Conservation (phyloP, 345 rosid species). For the Jatropha curcas region DNA sequence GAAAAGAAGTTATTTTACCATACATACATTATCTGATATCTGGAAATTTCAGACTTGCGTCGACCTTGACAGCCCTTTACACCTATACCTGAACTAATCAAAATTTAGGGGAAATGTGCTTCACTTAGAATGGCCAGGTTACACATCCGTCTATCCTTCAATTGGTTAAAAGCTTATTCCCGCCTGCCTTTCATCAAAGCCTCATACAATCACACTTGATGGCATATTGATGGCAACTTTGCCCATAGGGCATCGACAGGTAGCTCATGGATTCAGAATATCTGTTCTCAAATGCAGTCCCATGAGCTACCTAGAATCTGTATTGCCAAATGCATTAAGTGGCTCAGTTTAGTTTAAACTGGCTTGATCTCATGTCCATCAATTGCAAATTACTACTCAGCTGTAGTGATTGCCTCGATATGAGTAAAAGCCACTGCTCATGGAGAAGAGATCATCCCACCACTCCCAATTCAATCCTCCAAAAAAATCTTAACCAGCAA, state of each 20-base stretch:
- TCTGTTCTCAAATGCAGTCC: background rate
- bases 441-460: slow-evolving; percentile 8
- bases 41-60: slow-evolving; percentile 34
- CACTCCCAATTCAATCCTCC: background rate
- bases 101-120: slow-evolving; percentile 24
- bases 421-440: background rate
- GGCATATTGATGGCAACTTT: background rate
- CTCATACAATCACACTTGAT: background rate
- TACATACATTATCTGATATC: slow-evolving; percentile 14
- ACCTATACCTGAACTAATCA: slow-evolving; percentile 14
- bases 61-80: slow-evolving; percentile 23
- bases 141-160: background rate
- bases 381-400: background rate
- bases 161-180: background rate
- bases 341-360: background rate
- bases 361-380: background rate
- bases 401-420: background rate
- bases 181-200: slow-evolving; percentile 2
- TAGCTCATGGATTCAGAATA: background rate
- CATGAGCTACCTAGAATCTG: background rate
- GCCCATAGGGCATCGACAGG: background rate
- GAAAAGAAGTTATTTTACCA: slow-evolving; percentile 8
- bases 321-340: background rate
- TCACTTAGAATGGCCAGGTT: background rate
- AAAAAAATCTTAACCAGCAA: background rate